phyloP scores from a whole-genome alignment of 306 rosid species.

The Carpinus viminea region DNA sequence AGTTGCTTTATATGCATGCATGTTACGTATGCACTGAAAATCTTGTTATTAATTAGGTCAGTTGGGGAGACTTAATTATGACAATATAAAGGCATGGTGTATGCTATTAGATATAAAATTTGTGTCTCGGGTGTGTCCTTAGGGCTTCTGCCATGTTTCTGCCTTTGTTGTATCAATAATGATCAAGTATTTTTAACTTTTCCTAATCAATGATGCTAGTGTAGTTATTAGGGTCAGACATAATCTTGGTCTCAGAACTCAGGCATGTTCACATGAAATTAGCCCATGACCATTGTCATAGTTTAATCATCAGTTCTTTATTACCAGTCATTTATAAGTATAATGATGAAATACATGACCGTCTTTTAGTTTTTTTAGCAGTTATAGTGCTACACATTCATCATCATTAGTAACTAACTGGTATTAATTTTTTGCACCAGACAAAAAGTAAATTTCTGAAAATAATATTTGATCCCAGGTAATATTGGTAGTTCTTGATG shows the following conservation, averaged over 20 bases:
- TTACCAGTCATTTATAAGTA: not conserved
- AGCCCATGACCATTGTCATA: not conserved
- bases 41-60: constrained; percentile 8
- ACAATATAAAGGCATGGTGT: not conserved
- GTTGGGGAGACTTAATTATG: constrained; percentile 16
- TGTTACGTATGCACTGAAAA: constrained; percentile 11
- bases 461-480: too few relatives aligned
- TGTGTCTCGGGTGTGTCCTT: not conserved
- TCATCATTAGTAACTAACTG: not conserved
- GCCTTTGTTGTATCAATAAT: not conserved
- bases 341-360: not conserved
- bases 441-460: too few relatives aligned
- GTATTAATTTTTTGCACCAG: not conserved
- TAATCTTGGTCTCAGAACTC: not conserved
- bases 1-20: constrained; percentile 2
- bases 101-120: not conserved
- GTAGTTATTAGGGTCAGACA: not conserved
- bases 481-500: too few relatives aligned
- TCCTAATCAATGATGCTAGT: not conserved
- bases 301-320: not conserved
- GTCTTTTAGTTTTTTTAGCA: not conserved
- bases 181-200: not conserved
- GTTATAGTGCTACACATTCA: not conserved
- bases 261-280: not conserved
- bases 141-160: not conserved